These are phyloP conservation scores for Neoboletus brunneissimus DNA, from an alignment of 768 basidiomycete species.

Conservation along the genomic window DNA sequence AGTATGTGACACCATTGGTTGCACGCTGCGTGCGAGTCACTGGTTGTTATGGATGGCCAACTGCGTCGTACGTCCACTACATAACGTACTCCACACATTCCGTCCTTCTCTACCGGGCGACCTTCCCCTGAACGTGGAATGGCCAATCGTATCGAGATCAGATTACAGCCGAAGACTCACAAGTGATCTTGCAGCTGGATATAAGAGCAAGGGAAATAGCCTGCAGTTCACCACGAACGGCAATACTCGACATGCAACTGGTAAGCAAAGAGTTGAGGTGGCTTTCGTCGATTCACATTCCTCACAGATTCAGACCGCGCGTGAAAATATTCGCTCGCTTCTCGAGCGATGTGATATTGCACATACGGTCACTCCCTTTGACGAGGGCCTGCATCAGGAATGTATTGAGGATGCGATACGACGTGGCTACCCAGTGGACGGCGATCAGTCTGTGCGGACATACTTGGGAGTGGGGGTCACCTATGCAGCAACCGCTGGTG, in stretches of 20 bases:
- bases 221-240: not conserved
- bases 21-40: not conserved
- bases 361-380: constrained; percentile 8
- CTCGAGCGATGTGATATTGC: not conserved
- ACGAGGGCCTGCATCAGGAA: constrained; percentile 10
- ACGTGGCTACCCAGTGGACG: not conserved
- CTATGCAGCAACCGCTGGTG: constrained; percentile 25
- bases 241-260: constrained; percentile 5
- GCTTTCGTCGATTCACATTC: not conserved
- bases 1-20: not conserved
- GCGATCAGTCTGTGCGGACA: constrained; percentile 16
- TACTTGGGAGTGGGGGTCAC: constrained; percentile 32
- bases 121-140: not conserved
- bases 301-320: not conserved
- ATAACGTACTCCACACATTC: not conserved
- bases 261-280: not conserved
- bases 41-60: not conserved
- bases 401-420: not conserved
- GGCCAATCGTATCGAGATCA: not conserved
- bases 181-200: not conserved
- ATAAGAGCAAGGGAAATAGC: constrained; percentile 2
- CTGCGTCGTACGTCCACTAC: not conserved
- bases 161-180: not conserved
- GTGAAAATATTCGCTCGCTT: not conserved
- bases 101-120: not conserved